Percentiles rank a stretch among this genome's conserved stretches.
phyloP scores from a whole-genome alignment of 78 protist species.

The Cavenderia fasciculata region DNA sequence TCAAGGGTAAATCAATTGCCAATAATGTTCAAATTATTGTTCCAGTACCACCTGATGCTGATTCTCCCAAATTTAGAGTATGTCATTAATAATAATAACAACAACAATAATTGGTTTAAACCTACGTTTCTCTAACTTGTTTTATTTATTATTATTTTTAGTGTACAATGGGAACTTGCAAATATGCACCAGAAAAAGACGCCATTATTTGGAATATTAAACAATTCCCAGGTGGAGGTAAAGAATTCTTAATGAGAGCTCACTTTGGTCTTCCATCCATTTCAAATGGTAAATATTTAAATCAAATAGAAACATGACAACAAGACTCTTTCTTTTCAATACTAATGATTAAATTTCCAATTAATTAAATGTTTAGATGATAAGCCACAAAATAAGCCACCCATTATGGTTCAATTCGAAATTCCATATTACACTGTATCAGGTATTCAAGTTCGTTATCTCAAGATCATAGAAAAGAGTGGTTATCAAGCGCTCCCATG shows the following conservation, averaged over 20 bases:
- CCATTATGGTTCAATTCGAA: slow-evolving; percentile 97
- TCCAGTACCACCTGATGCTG: slow-evolving; percentile 98
- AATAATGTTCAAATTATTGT: slow-evolving; percentile 95
- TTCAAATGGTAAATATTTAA: slow-evolving; percentile 35
- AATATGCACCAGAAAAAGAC: slow-evolving; percentile 96
- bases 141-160: not conserved
- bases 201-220: slow-evolving; percentile 97
- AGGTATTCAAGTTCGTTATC: slow-evolving; percentile 98
- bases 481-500: slow-evolving; percentile 98
- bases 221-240: slow-evolving; percentile 94
- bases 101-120: not conserved
- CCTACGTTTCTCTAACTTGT: not conserved
- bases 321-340: no score
- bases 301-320: not conserved
- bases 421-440: slow-evolving; percentile 99
- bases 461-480: slow-evolving; percentile 97
- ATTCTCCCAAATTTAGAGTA: slow-evolving; percentile 94
- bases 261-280: slow-evolving; percentile 97
- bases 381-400: slow-evolving; percentile 84
- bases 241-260: slow-evolving; percentile 92
- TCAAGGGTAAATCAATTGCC: slow-evolving; percentile 94
- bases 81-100: not conserved
- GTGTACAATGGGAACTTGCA: slow-evolving; percentile 88
- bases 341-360: not conserved
- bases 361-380: slow-evolving; percentile 52